Percentiles rank a stretch among this genome's conserved stretches.
These are phyloP conservation scores for Parasitella parasitica DNA, from an alignment of 371 early-diverging fungal species.

Conservation along the genomic window DNA sequence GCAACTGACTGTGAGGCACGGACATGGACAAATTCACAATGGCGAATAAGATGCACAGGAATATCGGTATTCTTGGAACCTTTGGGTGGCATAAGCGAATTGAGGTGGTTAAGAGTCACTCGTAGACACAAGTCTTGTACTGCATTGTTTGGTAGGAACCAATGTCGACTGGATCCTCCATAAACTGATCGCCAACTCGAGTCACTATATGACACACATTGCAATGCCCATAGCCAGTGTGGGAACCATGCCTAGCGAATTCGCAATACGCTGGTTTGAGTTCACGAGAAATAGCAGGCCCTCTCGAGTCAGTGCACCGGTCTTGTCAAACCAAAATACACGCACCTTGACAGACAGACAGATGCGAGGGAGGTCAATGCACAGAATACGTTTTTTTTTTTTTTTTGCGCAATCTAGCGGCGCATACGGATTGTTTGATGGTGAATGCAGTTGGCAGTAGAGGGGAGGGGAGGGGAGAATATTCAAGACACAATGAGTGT, in stretches of 20 bases:
- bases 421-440: constrained; percentile 70
- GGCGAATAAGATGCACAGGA: constrained; percentile 59
- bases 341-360: constrained; percentile 84
- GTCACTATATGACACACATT: constrained; percentile 83
- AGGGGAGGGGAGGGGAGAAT: constrained; percentile 64
- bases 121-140: constrained; percentile 18
- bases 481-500: constrained; percentile 66
- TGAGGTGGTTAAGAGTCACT: constrained; percentile 12
- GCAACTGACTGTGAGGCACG: constrained; percentile 84
- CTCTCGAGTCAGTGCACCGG: constrained; percentile 76
- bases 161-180: constrained; percentile 89
- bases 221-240: constrained; percentile 51
- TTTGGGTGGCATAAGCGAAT: constrained; percentile 18
- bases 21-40: constrained; percentile 91
- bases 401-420: constrained; percentile 57
- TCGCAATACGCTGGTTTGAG: constrained; percentile 25
- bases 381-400: constrained; percentile 64
- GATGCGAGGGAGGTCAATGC: constrained; percentile 77
- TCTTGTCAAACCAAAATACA: constrained; percentile 91
- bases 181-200: constrained; percentile 58
- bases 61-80: constrained; percentile 5
- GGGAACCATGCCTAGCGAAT: constrained; percentile 38
- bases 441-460: constrained; percentile 72
- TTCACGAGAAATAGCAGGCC: constrained; percentile 29
- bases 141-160: constrained; percentile 47